phyloP scores from a whole-genome alignment of 2,329 filamentous ascomycete genomes.

The Xylaria sp. region DNA sequence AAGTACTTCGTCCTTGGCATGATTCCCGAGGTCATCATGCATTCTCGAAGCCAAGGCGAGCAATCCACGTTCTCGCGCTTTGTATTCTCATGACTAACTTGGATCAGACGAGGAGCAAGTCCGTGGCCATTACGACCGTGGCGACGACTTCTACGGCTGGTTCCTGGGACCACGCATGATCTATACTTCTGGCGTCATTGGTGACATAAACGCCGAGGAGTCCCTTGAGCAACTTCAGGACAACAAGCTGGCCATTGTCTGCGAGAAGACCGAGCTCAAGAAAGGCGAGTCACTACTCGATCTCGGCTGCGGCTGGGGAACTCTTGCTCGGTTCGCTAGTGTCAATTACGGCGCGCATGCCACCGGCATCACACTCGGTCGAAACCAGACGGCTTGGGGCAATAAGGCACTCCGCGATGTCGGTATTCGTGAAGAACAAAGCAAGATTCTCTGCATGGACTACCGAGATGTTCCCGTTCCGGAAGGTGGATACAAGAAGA shows the following conservation, averaged over 20 bases:
- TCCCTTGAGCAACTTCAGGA: slow-evolving; percentile 94
- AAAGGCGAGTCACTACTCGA: slow-evolving; percentile 86
- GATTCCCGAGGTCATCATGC: slow-evolving; percentile 90
- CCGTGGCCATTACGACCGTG: slow-evolving; percentile 95
- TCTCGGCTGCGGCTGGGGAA: slow-evolving; percentile 98
- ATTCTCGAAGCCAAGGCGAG: slow-evolving; percentile 86
- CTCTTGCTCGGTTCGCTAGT: slow-evolving; percentile 90
- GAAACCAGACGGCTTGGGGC: slow-evolving; percentile 97
- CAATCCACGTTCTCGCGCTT: slow-evolving; percentile 17
- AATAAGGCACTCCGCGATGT: slow-evolving; percentile 87
- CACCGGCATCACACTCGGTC: slow-evolving; percentile 91
- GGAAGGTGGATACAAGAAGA: slow-evolving; percentile 86
- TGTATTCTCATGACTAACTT: slow-evolving; percentile 30
- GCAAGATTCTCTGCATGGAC: slow-evolving; percentile 93
- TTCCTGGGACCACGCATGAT: slow-evolving; percentile 99
- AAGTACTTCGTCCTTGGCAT: slow-evolving; percentile 89
- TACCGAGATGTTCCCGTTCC: slow-evolving; percentile 93
- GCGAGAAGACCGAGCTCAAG: slow-evolving; percentile 91
- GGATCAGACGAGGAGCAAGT: slow-evolving; percentile 91
- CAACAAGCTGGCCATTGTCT: slow-evolving; percentile 95
- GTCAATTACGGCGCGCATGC: slow-evolving; percentile 88
- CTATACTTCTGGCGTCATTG: slow-evolving; percentile 95
- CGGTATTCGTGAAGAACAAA: slow-evolving; percentile 87
- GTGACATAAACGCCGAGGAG: slow-evolving; percentile 88
- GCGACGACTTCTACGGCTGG: slow-evolving; percentile 98